A percentile compares a stretch with the other conserved stretches of the same genome.
Evolutionary conservation across 371 early-diverging fungal species (phyloP).

Genomic region (Haplosporangium sp.): DNA sequence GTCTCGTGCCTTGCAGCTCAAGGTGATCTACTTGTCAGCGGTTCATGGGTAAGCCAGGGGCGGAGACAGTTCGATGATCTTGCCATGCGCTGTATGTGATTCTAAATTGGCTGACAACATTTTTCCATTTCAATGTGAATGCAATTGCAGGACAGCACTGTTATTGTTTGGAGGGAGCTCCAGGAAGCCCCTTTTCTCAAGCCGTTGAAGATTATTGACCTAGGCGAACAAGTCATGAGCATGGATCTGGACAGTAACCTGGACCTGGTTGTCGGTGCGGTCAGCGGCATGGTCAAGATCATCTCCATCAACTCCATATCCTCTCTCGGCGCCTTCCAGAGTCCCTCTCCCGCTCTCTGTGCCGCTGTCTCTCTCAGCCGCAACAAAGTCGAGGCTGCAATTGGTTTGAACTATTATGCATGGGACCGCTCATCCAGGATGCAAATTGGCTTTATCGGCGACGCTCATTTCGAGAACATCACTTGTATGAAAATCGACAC

Average conservation of each 20-base stretch:
- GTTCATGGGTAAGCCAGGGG: constrained; percentile 42
- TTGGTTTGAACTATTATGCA: constrained; percentile 40
- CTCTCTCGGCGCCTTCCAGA: constrained; percentile 23
- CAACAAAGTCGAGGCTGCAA: constrained; percentile 31
- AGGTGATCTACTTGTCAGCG: constrained; percentile 44
- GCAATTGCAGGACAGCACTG: constrained; percentile 31
- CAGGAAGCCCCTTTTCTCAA: constrained; percentile 32
- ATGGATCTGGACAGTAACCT: constrained; percentile 38
- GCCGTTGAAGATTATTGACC: constrained; percentile 33
- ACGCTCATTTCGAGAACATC: constrained; percentile 33
- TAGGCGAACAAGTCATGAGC: constrained; percentile 45
- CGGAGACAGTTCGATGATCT: too few relatives aligned
- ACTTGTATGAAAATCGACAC: constrained; percentile 44
- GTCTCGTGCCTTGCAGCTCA: constrained; percentile 34
- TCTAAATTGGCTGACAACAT: neutral
- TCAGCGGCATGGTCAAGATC: constrained; percentile 47
- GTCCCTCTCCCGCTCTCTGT: constrained; percentile 20
- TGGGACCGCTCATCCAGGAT: constrained; percentile 36
- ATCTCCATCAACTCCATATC: constrained; percentile 37
- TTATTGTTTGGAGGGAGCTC: constrained; percentile 33
- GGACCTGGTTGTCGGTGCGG: constrained; percentile 38
- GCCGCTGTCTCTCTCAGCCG: constrained; percentile 30
- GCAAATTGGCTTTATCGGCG: constrained; percentile 30
- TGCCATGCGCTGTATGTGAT: too few relatives aligned
- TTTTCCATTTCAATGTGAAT: neutral